Base-by-base conservation (phyloP, 208 protist species). In the Wallacemonas sp. region DNA sequence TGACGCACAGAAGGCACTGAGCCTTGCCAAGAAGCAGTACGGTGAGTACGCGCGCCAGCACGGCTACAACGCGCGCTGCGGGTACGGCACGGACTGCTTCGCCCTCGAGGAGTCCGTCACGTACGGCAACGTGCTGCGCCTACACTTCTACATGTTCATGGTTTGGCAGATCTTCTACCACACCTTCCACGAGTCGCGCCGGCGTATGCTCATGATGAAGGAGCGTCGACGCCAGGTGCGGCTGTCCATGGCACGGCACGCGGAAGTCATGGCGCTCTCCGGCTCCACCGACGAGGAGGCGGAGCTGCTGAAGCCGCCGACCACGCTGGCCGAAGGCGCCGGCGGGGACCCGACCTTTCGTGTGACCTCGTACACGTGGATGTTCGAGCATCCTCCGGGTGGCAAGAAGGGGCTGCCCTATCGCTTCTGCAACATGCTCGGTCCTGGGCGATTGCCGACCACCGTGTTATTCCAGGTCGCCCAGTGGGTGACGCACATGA, bases 321-420 rank as follows among this genome's bases (percentile, higher is more conserved):
- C 76, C 18, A 57, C 70, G 18, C 62, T 77, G 2, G 67, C 67
- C 59, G 74, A 84, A 39, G 80, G 74, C 16, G 55, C 61, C 20
- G 61, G 41, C 2, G 75, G 69, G 23, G 71, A 81, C 65, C 80
- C 78, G 8, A 61, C 74, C 2, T 64, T 83, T 22, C 77, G 79
- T 36, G 78, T 84, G 64, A 88, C 79, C 26, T 80, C 85, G 20
- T 88, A 88, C 69, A 81, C 74, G 38, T 91, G 82, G 81, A 86
- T 91, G 82, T 82, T 91, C 74, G 72, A 79, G 59, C 65, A 84
- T 57, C 86, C 86, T 16, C 86, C 82, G 0, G 70, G 76, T 18
- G 86, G 82, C 3, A 75, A 77, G 44, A 72, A 81, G 4, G 77
- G 82, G n/a, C 18, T 79, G 11, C 80, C 79, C 18, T 82, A 82